Evolutionary conservation across 148 eudicot species (phyloP).

Genomic region (Amaranthus cruentus): DNA sequence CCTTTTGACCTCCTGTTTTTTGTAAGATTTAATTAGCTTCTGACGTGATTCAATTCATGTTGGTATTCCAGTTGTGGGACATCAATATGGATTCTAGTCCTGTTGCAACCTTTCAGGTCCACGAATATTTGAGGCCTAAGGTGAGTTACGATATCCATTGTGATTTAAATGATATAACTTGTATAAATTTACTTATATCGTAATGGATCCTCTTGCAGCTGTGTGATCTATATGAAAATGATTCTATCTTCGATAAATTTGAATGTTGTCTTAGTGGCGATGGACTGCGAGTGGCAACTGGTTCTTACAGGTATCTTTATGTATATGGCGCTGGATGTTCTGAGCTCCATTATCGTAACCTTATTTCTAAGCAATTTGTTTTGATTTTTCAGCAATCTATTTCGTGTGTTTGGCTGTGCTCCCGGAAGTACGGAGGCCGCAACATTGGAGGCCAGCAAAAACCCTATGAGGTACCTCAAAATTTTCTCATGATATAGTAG

Average conservation of each 20-base stretch:
- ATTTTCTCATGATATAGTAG: not conserved
- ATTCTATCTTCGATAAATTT: constrained; percentile 91
- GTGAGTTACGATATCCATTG: constrained; percentile 30
- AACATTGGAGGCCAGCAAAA: constrained; percentile 95
- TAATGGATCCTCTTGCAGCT: constrained; percentile 40
- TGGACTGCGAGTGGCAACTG: constrained; percentile 78
- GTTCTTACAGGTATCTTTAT: constrained; percentile 74
- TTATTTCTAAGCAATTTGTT: not conserved
- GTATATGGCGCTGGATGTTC: not conserved
- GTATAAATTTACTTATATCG: not conserved
- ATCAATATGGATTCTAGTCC: constrained; percentile 99
- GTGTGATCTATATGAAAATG: constrained; percentile 86
- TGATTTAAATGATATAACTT: not conserved
- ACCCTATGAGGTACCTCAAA: constrained; percentile 76
- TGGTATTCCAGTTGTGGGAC: constrained; percentile 84
- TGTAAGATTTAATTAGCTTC: not conserved
- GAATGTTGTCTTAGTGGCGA: constrained; percentile 95
- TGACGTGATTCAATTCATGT: constrained; percentile 6
- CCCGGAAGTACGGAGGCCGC: constrained; percentile 82
- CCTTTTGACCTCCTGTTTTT: not conserved
- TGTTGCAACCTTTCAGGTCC: constrained; percentile 90
- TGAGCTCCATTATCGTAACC: not conserved
- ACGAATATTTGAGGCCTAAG: constrained; percentile 94
- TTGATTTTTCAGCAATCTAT: constrained; percentile 68
- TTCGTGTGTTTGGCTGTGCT: constrained; percentile 88